Evolutionary conservation across 176 grass and related monocot genomes (phyloP).

Genomic region (Paspalum notatum): DNA sequence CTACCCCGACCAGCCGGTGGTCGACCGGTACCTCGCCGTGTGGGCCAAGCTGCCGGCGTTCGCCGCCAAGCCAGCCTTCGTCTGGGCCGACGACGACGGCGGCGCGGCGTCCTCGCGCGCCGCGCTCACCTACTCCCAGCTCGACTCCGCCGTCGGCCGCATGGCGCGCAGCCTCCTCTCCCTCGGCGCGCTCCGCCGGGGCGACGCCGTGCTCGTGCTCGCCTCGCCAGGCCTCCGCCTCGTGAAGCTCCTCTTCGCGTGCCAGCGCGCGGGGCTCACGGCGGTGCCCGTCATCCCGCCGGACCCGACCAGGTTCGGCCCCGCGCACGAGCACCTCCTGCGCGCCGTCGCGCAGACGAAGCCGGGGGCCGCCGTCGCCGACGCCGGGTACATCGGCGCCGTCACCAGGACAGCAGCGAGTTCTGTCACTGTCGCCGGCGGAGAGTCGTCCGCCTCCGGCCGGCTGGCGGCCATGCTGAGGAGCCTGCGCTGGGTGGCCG

Average conservation of each 20-base stretch:
- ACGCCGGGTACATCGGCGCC: slow-evolving; percentile 10
- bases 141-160: slow-evolving; percentile 40
- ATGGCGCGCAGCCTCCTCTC: slow-evolving; percentile 58
- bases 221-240: slow-evolving; percentile 54
- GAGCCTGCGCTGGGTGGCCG: slow-evolving; percentile 45
- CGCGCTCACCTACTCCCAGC: slow-evolving; percentile 51
- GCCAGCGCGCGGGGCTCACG: slow-evolving; percentile 59
- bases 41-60: slow-evolving; percentile 57
- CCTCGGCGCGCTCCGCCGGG: slow-evolving; percentile 28
- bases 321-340: slow-evolving; percentile 44
- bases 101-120: slow-evolving; percentile 18
- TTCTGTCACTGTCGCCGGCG: not conserved
- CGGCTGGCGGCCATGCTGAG: slow-evolving; percentile 14
- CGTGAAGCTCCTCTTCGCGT: slow-evolving; percentile 63
- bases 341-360: slow-evolving; percentile 52
- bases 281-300: slow-evolving; percentile 60
- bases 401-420: not conserved
- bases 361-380: slow-evolving; percentile 46
- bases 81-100: slow-evolving; percentile 48
- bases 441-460: no score
- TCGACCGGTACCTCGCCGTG: slow-evolving; percentile 58
- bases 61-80: slow-evolving; percentile 47
- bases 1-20: slow-evolving; percentile 73
- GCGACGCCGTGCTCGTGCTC: slow-evolving; percentile 59
- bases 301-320: not conserved